phyloP scores from a whole-genome alignment of 345 rosid genomes.

The Garcia nutans region DNA sequence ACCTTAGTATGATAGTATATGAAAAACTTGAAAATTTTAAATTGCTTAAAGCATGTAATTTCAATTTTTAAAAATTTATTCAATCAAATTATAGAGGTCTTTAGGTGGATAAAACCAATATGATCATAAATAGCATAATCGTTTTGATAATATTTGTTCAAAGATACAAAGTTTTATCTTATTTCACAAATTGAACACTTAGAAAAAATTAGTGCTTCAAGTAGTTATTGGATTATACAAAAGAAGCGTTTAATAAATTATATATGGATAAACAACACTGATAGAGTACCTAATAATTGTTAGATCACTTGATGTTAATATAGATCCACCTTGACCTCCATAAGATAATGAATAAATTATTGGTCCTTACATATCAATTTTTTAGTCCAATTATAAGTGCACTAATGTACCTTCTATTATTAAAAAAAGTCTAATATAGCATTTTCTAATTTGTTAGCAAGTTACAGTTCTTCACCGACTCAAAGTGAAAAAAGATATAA shows the following conservation, averaged over 20 bases:
- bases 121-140: no score
- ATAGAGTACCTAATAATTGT: background rate
- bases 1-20: no score
- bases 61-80: no score
- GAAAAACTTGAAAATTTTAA: no score
- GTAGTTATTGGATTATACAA: background rate
- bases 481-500: background rate
- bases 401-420: background rate
- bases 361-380: background rate
- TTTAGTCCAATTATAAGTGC: background rate
- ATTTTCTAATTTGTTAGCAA: background rate
- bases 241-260: background rate
- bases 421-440: no score
- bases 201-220: no score
- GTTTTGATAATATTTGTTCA: background rate
- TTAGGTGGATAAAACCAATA: no score
- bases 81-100: no score
- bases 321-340: background rate
- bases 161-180: background rate
- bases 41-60: background rate
- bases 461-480: background rate
- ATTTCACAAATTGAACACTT: background rate
- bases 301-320: background rate
- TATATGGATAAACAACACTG: background rate
- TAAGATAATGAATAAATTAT: background rate